phyloP scores from a whole-genome alignment of 768 basidiomycete genomes.

The Psilocybe azurescens region DNA sequence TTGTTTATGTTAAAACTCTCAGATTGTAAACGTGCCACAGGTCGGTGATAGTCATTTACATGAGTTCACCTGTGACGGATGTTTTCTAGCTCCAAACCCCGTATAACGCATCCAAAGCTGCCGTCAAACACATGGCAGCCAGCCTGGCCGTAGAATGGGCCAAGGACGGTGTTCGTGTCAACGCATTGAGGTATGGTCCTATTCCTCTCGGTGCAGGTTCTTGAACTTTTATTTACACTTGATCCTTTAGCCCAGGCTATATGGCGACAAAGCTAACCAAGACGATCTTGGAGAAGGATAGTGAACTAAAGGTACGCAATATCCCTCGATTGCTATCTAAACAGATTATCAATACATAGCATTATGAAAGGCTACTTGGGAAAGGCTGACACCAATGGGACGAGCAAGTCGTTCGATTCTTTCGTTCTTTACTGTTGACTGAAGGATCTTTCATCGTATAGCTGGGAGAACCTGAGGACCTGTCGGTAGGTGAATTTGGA shows the following conservation, averaged over 20 bases:
- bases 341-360: constrained; percentile 6
- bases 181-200: constrained; percentile 70
- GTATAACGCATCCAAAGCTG: constrained; percentile 96
- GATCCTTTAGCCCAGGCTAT: constrained; percentile 73
- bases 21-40: constrained; percentile 93
- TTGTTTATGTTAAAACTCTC: constrained; percentile 9
- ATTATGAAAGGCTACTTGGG: constrained; percentile 74
- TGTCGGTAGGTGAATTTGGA: constrained; percentile 58
- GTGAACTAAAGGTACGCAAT: constrained; percentile 69
- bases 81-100: constrained; percentile 79
- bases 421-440: background rate
- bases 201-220: background rate
- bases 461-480: constrained; percentile 94
- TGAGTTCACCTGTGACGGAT: background rate
- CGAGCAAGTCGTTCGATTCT: constrained; percentile 52
- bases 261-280: constrained; percentile 91
- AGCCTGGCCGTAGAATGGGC: constrained; percentile 98
- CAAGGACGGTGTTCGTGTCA: constrained; percentile 85
- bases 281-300: constrained; percentile 77
- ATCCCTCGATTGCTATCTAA: background rate
- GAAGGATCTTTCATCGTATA: constrained; percentile 26
- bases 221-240: background rate
- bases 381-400: constrained; percentile 84
- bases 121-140: constrained; percentile 93
- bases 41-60: constrained; percentile 36